A percentile compares a stretch with the other conserved stretches of the same genome.
These are phyloP conservation scores for Imleria badia DNA, from an alignment of 768 basidiomycete genomes.

Conservation along the genomic window DNA sequence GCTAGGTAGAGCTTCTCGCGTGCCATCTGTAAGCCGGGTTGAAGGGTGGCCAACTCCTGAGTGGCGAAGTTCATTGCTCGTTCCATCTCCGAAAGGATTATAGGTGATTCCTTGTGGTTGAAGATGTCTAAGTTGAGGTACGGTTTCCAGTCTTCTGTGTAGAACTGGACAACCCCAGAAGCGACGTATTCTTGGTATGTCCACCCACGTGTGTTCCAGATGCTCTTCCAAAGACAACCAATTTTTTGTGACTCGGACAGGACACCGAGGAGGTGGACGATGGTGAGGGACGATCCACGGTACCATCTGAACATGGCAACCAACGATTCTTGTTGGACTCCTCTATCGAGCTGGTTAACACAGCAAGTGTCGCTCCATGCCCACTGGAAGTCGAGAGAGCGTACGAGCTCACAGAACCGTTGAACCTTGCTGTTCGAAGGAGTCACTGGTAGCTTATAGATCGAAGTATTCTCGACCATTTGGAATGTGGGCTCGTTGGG, in stretches of 20 bases:
- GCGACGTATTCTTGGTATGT: no score
- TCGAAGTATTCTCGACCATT: not conserved
- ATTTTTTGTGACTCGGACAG: no score
- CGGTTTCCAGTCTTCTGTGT: not conserved
- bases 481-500: no score
- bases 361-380: constrained; percentile 15
- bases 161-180: not conserved
- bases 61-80: no score
- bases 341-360: not conserved
- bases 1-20: no score
- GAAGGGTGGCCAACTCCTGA: no score
- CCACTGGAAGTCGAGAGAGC: not conserved
- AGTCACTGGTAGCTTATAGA: not conserved
- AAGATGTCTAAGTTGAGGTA: no score
- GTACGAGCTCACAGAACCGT: not conserved
- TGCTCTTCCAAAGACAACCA: not conserved
- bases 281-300: no score
- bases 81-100: not conserved
- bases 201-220: not conserved
- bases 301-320: no score
- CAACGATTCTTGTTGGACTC: no score
- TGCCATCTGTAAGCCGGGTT: not conserved
- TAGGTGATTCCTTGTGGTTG: not conserved
- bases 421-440: not conserved
- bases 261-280: no score